Evolutionary conservation across 129 eudicot species (phyloP).

Genomic region (Rutidosis leptorrhynchoides): DNA sequence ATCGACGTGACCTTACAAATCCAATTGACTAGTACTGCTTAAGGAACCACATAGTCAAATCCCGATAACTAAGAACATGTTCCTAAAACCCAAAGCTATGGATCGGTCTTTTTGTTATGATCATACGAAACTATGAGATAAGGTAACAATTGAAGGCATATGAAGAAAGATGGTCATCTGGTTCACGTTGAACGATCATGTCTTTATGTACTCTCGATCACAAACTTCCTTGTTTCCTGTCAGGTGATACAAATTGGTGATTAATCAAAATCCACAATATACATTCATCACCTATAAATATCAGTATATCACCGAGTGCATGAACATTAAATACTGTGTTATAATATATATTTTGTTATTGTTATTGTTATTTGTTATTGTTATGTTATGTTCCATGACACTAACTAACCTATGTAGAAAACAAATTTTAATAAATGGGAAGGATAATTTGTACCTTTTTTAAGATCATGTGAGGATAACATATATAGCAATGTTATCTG

Average conservation of each 20-base stretch:
- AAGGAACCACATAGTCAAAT: too few relatives aligned
- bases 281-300: background rate
- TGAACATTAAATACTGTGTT: background rate
- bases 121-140: constrained; percentile 50
- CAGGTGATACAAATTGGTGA: constrained; percentile 20
- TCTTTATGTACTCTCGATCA: constrained; percentile 33
- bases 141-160: constrained; percentile 45
- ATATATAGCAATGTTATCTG: constrained; percentile 39
- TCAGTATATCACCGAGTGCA: background rate
- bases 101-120: constrained; percentile 14
- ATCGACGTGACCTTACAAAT: too few relatives aligned
- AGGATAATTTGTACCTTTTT: constrained; percentile 11
- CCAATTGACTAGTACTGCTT: too few relatives aligned
- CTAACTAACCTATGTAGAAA: background rate
- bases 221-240: constrained; percentile 55
- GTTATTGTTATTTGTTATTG: too few relatives aligned
- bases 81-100: constrained; percentile 5
- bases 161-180: constrained; percentile 67
- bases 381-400: background rate
- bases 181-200: constrained; percentile 56
- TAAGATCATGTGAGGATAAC: constrained; percentile 14
- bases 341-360: background rate
- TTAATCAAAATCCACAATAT: background rate
- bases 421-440: background rate
- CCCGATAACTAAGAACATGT: constrained; percentile 1